A percentile compares a stretch with the other conserved stretches of the same genome.
These are phyloP conservation scores for Zelonia costaricensis DNA, from an alignment of 208 protist species.

Conservation along the genomic window DNA sequence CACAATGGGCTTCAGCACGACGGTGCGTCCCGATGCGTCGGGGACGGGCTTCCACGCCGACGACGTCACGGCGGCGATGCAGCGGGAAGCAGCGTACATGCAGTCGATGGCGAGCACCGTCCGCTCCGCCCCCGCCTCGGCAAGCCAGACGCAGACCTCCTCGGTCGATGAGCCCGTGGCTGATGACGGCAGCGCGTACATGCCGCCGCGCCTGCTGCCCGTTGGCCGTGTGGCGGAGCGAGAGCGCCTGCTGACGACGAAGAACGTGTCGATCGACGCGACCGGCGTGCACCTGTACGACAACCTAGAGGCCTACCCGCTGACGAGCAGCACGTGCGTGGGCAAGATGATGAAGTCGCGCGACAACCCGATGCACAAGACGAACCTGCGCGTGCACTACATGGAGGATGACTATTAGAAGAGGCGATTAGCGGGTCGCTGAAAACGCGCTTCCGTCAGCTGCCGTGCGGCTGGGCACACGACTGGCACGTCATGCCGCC, in stretches of 20 bases:
- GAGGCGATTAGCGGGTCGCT: too few species aligned
- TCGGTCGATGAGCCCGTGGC: not conserved
- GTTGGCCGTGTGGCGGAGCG: slow-evolving; percentile 62
- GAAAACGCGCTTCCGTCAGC: too few species aligned
- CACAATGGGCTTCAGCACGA: slow-evolving; percentile 21
- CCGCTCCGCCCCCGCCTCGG: not conserved
- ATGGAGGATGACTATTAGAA: slow-evolving; percentile 42
- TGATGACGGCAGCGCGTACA: slow-evolving; percentile 28
- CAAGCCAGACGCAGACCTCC: not conserved
- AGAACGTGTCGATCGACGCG: slow-evolving; percentile 79
- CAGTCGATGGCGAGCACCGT: slow-evolving; percentile 27
- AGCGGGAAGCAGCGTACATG: slow-evolving; percentile 18
- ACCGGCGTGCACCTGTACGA: slow-evolving; percentile 60
- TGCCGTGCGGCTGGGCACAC: too few species aligned
- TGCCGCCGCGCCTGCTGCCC: slow-evolving; percentile 49
- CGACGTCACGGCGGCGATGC: slow-evolving; percentile 8
- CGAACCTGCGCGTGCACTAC: slow-evolving; percentile 67
- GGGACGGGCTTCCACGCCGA: slow-evolving; percentile 5
- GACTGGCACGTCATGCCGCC: too few species aligned
- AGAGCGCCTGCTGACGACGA: slow-evolving; percentile 71
- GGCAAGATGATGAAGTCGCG: slow-evolving; percentile 57
- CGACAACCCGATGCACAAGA: slow-evolving; percentile 77
- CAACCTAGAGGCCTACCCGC: slow-evolving; percentile 63
- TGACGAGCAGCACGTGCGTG: slow-evolving; percentile 63
- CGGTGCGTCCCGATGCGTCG: not conserved